Base-by-base conservation (phyloP, 1,139 yeast genomes). In the Sugiyamaella novakii region DNA sequence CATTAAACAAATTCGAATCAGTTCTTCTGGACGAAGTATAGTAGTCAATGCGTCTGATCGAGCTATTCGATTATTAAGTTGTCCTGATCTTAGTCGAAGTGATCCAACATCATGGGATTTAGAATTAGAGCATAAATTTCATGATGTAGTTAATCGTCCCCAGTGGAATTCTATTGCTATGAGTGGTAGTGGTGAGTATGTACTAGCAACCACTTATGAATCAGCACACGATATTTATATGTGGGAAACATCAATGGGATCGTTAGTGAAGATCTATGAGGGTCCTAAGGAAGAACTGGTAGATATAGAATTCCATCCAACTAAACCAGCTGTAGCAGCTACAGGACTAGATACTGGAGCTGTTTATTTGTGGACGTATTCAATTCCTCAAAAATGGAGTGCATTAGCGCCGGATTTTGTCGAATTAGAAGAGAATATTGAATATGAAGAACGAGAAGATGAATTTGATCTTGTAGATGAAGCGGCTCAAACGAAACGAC, bases 391-490 rank as follows among this genome's bases (percentile, higher is more conserved):
- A 61, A 86, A 87, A 68, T 91, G 98, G 98, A 85, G 95, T 66
- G 96, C 97, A 0, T 73, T 91, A 58, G 98, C 98, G 0, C 98
- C 98, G 0, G 98, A 92, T 66, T 91, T 92, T 64, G 95, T 86
- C 47, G 98, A 91, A 65, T 83, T 91, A 36, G 97, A 91, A 63
- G 96, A 91, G 61, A 91, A 89, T 61, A 84, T 88, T 11, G 89
- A 87, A 53, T 91, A 91, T 66, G 80, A 81, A 55, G 98, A 91
- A 62, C 78, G 78, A 52, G 98, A 91, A 65, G 96, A 89, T 65
- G 98, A 91, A 66, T 91, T 91, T 66, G 98, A 91, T 65, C 78
- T 87, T 29, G 77, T 81, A 11, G 91, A 83, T 53, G 86, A 82
- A 51, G 79, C 75, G 33, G 84, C 77, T 45, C 72, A 81, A 54